These are phyloP conservation scores for Xylaria sp. DNA, from an alignment of 2,329 filamentous ascomycete genomes.

Conservation along the genomic window DNA sequence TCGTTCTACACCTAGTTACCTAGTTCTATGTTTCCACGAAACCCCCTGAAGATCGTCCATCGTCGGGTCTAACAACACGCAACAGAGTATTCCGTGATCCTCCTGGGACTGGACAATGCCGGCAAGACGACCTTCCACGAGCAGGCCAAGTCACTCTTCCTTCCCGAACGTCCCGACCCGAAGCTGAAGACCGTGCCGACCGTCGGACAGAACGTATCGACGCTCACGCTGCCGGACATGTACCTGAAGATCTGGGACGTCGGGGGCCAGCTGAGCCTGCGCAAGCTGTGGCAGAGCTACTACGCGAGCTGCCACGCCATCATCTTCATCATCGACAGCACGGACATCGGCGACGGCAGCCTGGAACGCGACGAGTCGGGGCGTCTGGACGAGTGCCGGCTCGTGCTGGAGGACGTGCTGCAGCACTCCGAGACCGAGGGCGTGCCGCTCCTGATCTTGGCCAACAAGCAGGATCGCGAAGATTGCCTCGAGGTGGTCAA, in stretches of 20 bases:
- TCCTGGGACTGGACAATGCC: slow-evolving; percentile 96
- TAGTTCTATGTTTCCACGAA: slow-evolving; percentile 5
- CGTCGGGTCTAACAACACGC: slow-evolving; percentile 4
- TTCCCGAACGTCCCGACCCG: slow-evolving; percentile 61
- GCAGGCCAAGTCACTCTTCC: slow-evolving; percentile 89
- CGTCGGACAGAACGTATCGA: slow-evolving; percentile 94
- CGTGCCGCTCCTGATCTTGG: slow-evolving; percentile 87
- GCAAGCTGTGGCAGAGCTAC: slow-evolving; percentile 94
- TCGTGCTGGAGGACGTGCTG: slow-evolving; percentile 88
- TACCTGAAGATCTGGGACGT: slow-evolving; percentile 99
- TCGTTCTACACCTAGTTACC: slow-evolving; percentile 1
- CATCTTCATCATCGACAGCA: slow-evolving; percentile 95
- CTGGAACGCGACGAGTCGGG: slow-evolving; percentile 59
- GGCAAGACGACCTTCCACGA: slow-evolving; percentile 98
- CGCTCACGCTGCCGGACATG: slow-evolving; percentile 88
- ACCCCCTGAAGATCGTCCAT: not conserved
- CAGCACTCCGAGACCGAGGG: slow-evolving; percentile 86
- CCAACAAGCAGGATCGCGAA: slow-evolving; percentile 97
- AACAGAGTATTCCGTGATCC: slow-evolving; percentile 92
- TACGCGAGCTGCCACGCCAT: slow-evolving; percentile 94
- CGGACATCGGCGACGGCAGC: slow-evolving; percentile 85
- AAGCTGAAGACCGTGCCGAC: slow-evolving; percentile 90
- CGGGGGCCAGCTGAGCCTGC: slow-evolving; percentile 86
- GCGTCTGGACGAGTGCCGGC: slow-evolving; percentile 82
- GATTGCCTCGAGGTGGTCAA: slow-evolving; percentile 96